Evolutionary conservation across 345 rosid species (phyloP).

Genomic region (Aurinia saxatilis): DNA sequence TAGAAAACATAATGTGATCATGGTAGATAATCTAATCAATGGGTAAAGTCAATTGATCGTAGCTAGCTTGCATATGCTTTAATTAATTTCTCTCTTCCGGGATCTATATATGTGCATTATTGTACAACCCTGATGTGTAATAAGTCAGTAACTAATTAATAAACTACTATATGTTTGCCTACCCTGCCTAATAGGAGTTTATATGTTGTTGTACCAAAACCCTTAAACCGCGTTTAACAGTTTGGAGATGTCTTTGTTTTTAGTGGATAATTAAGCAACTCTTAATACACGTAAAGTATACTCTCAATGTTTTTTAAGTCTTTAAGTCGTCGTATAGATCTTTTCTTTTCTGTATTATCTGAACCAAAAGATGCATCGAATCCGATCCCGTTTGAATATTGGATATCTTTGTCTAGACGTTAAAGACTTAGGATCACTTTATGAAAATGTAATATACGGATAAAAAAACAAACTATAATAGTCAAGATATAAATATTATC

Average conservation of each 20-base stretch:
- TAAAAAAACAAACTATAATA: background rate
- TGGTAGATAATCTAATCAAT: background rate
- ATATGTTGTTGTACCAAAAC: too few species aligned
- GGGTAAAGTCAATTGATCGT: background rate
- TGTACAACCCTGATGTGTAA: constrained; percentile 2
- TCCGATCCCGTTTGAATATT: background rate
- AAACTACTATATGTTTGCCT: background rate
- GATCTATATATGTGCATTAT: background rate
- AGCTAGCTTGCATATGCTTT: constrained; percentile 9
- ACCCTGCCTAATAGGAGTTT: background rate
- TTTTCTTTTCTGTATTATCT: background rate
- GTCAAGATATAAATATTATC: background rate
- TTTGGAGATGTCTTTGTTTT: background rate
- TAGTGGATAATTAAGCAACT: too few species aligned
- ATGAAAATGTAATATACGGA: background rate
- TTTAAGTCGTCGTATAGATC: background rate
- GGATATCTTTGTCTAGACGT: background rate
- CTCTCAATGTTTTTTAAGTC: background rate
- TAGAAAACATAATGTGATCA: background rate
- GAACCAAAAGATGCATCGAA: too few species aligned
- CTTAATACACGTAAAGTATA: too few species aligned
- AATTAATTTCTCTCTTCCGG: background rate
- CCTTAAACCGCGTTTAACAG: background rate
- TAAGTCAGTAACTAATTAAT: background rate
- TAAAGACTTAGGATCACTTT: background rate